Evolutionary conservation across 78 protist species (phyloP), one percentile per base, ranked within the genome.

Genomic region (Cavenderia fasciculata): DNA sequence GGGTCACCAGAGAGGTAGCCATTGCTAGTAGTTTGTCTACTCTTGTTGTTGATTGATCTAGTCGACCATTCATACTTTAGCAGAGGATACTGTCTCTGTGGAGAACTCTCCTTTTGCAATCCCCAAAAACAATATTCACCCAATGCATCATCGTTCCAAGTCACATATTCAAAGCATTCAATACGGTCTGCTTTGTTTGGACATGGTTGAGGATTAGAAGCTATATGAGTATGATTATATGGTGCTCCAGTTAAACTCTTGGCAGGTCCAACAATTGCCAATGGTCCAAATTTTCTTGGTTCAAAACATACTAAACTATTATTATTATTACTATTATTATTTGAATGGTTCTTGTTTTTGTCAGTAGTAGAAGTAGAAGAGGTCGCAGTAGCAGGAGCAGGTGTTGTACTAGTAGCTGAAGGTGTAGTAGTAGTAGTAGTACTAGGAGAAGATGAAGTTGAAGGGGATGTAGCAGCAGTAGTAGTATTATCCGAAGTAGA

Each of bases 91-190:
- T 68, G 72, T 19, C 72, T 43, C 33, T n/a, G 33, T 3, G 47
- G 16, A 61, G 31, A 12, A 43, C 31, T 21, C 14, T 66, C 78
- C 41, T 68, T 65, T 46, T 31, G 43, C 11, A 82, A 40, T 29
- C 46, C 40, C 90, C 90, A 82, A 34, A 82, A 68, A 68, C 90
- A 82, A 56, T 36, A 82, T 33, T 82, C 90, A 31, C 90, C 90
- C 10, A 82, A n/a, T n/a, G 70, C 69, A 27, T 82, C 90, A 33
- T 82, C 90, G 44, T 82, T 82, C 90, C 90, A 82, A 19, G 90
- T 82, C 0, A 82, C 54, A 57, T 66, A 82, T 33, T 82, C 90
- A 57, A 82, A 82, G 18, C 59, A n/a, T 19, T 71, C 78, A 34
- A 31, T 51, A 23, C 46, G 12, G 19, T n/a, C 56, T 7, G 51